A percentile compares a stretch with the other conserved stretches of the same genome.
Evolutionary conservation across 2,329 filamentous ascomycete genomes (phyloP).

Genomic region (Sclerotinia nivalis): DNA sequence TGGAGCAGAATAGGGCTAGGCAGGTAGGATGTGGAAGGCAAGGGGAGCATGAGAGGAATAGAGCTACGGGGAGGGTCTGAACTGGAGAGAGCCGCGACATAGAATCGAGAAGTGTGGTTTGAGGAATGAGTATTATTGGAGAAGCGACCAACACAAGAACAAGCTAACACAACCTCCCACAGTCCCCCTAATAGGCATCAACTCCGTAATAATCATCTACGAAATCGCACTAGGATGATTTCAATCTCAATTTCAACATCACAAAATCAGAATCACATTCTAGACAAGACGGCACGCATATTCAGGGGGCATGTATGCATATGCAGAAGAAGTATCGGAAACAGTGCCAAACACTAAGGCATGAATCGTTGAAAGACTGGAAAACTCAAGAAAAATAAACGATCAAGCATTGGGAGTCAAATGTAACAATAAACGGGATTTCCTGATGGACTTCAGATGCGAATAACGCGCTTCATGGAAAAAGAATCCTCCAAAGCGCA

Average conservation of each 20-base stretch:
- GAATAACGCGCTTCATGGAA: no score
- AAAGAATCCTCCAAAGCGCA: neutral
- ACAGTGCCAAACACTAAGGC: neutral
- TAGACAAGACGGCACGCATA: neutral
- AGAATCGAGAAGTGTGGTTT: no score
- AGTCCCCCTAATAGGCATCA: conserved; percentile 86
- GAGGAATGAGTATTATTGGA: neutral
- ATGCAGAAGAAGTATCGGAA: neutral
- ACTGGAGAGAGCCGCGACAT: neutral
- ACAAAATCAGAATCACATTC: neutral
- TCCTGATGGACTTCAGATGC: neutral
- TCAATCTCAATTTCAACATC: neutral
- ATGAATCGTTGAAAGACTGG: no score
- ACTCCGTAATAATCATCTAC: conserved; percentile 80
- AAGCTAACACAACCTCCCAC: conserved; percentile 18
- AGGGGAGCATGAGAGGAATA: neutral
- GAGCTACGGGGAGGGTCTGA: neutral
- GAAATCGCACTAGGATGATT: conserved; percentile 70
- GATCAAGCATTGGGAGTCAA: neutral
- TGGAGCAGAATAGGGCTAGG: neutral
- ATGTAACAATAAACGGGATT: neutral
- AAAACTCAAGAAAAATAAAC: neutral
- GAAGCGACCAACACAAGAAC: no score
- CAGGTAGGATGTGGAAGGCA: neutral
- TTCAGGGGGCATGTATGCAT: neutral